A percentile compares a stretch with the other conserved stretches of the same genome.
Evolutionary conservation across 192 early-diverging fungal genomes (phyloP).

Genomic region (Podila epigama): DNA sequence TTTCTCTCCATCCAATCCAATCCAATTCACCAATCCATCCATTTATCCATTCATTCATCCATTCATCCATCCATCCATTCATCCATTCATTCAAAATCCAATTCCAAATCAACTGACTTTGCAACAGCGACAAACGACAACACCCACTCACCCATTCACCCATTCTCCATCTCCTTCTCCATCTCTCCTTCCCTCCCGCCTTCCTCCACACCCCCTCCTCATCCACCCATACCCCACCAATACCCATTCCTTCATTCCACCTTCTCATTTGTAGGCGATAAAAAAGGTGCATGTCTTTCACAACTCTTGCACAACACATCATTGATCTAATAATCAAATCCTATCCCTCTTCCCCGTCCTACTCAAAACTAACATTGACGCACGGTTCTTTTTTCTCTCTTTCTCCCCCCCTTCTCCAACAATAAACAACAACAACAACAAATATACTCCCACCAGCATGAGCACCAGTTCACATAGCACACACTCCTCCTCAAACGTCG

Average conservation of each 20-base stretch:
- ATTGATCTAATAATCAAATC: neutral
- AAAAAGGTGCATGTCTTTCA: too few relatives aligned
- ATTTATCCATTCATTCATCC: constrained; percentile 1
- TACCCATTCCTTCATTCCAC: neutral
- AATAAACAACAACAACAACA: neutral
- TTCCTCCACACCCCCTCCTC: constrained; percentile 6
- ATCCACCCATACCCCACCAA: neutral
- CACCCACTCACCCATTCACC: neutral
- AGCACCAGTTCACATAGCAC: constrained; percentile 47
- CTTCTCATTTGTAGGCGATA: too few relatives aligned
- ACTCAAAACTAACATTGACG: constrained; percentile 6
- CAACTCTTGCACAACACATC: neutral
- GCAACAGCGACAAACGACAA: too few relatives aligned
- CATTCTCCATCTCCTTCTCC: neutral
- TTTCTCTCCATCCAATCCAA: neutral
- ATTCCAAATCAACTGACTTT: too few relatives aligned
- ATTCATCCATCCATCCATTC: neutral
- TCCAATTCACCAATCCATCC: neutral
- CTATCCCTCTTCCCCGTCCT: neutral
- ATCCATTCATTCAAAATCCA: too few relatives aligned
- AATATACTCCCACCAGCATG: constrained; percentile 5
- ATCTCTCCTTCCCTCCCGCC: constrained; percentile 10
- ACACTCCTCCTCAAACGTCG: constrained; percentile 76
- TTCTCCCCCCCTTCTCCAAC: neutral
- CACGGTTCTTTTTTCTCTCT: neutral